These are phyloP conservation scores for Trichosporon ovoides DNA, from an alignment of 1,284 basidiomycete genomes.

Conservation along the genomic window DNA sequence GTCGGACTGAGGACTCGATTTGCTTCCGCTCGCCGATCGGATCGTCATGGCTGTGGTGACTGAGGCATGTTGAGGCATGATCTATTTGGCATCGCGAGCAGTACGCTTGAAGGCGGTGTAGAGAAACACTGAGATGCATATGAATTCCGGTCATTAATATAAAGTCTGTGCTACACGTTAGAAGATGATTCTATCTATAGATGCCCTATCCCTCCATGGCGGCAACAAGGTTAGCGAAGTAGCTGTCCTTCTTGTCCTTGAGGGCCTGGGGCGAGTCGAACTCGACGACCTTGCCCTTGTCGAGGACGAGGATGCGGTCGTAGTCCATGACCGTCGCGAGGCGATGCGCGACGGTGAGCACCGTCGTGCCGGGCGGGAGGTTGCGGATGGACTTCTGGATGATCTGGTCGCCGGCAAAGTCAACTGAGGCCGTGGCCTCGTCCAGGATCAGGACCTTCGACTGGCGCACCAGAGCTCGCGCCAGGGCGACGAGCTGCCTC, in stretches of 20 bases:
- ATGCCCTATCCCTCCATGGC: constrained; percentile 39
- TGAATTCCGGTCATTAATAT: background rate
- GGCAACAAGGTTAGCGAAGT: constrained; percentile 59
- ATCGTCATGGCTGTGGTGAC: no score
- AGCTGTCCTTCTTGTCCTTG: constrained; percentile 54
- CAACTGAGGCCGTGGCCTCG: constrained; percentile 52
- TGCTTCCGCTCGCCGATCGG: no score
- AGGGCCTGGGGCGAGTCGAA: constrained; percentile 59
- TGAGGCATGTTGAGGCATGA: no score
- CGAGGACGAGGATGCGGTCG: constrained; percentile 54
- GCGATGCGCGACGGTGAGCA: constrained; percentile 50
- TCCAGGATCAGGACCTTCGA: constrained; percentile 56
- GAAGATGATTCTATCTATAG: no score
- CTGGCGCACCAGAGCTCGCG: constrained; percentile 54
- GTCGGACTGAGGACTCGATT: no score
- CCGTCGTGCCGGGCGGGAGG: constrained; percentile 48
- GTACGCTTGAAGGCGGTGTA: no score
- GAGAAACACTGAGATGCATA: background rate
- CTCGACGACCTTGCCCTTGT: constrained; percentile 54
- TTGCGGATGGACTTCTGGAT: constrained; percentile 53
- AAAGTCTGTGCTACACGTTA: no score
- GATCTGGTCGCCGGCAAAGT: constrained; percentile 51
- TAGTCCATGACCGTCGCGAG: constrained; percentile 53
- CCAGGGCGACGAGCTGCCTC: constrained; percentile 59
- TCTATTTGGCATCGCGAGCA: no score